These are phyloP conservation scores for Saccharomycopsis guyanensis DNA, from an alignment of 805 yeast species.

Conservation along the genomic window DNA sequence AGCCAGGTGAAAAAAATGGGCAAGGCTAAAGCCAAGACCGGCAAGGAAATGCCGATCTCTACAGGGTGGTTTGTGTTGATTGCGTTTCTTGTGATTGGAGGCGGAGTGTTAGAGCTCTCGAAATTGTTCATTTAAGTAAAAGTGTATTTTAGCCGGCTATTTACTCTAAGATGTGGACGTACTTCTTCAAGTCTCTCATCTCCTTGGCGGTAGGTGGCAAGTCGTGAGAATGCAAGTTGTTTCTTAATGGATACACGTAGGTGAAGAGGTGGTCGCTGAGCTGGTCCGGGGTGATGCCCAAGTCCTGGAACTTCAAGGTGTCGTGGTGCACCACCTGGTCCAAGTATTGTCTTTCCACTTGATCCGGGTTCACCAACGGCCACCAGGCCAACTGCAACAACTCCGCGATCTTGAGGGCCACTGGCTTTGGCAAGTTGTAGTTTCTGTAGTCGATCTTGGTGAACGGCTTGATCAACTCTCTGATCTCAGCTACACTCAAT, in stretches of 20 bases:
- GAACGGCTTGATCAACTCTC: slow-evolving; percentile 62
- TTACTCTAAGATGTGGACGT: slow-evolving; percentile 20
- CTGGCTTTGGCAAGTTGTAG: slow-evolving; percentile 32
- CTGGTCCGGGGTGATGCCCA: slow-evolving; percentile 56
- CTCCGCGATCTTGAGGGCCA: slow-evolving; percentile 31
- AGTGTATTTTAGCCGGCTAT: neutral
- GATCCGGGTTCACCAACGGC: slow-evolving; percentile 55
- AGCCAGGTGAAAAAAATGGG: slow-evolving; percentile 36
- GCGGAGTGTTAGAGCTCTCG: slow-evolving; percentile 38
- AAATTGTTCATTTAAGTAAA: slow-evolving; percentile 30
- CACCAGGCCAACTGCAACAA: slow-evolving; percentile 36
- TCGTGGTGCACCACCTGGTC: slow-evolving; percentile 42
- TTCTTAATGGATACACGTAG: slow-evolving; percentile 34
- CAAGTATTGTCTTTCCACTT: slow-evolving; percentile 62
- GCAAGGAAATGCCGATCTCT: slow-evolving; percentile 32
- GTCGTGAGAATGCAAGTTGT: slow-evolving; percentile 30
- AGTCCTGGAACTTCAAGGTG: slow-evolving; percentile 54
- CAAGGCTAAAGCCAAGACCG: slow-evolving; percentile 29
- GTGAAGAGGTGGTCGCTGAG: slow-evolving; percentile 42
- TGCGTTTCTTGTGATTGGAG: slow-evolving; percentile 40
- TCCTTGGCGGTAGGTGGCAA: slow-evolving; percentile 35
- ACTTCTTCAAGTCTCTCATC: slow-evolving; percentile 26
- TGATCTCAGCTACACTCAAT: slow-evolving; percentile 52
- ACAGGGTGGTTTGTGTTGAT: slow-evolving; percentile 34
- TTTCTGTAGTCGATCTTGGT: slow-evolving; percentile 36